These are phyloP conservation scores for Epichloe hybrida DNA, from an alignment of 2,329 filamentous ascomycete genomes.

Conservation along the genomic window DNA sequence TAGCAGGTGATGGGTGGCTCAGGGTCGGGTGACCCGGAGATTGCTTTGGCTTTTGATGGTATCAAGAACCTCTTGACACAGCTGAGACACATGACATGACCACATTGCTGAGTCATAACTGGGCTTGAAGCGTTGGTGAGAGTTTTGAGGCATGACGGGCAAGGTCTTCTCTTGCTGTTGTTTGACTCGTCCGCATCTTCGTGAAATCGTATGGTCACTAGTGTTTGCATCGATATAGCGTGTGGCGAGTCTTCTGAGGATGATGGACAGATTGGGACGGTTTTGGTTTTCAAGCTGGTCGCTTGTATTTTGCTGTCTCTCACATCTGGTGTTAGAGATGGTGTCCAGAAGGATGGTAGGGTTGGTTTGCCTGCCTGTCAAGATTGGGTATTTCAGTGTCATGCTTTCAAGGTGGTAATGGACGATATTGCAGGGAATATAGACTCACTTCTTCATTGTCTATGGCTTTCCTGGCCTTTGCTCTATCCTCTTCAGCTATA, in stretches of 20 bases:
- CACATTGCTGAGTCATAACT: constrained; percentile 73
- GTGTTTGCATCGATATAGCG: constrained; percentile 60
- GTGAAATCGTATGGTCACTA: constrained; percentile 65
- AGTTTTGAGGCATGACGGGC: constrained; percentile 74
- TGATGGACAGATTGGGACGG: constrained; percentile 62
- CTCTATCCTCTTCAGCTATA: constrained; percentile 55
- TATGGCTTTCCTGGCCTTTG: constrained; percentile 55
- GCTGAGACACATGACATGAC: constrained; percentile 77
- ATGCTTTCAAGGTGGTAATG: neutral
- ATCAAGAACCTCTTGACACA: constrained; percentile 78
- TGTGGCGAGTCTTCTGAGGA: constrained; percentile 56
- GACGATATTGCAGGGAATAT: neutral
- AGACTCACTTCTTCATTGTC: constrained; percentile 53
- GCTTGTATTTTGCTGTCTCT: constrained; percentile 35
- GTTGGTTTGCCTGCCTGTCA: constrained; percentile 49
- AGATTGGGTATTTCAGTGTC: constrained; percentile 17
- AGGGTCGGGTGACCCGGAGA: constrained; percentile 20
- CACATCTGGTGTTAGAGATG: constrained; percentile 57
- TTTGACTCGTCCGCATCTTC: constrained; percentile 45
- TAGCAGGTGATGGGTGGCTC: constrained; percentile 51
- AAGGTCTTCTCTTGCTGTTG: constrained; percentile 37
- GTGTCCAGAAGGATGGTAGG: constrained; percentile 87
- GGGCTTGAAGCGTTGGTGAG: constrained; percentile 74
- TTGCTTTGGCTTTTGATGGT: constrained; percentile 30
- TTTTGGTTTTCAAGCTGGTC: constrained; percentile 48